phyloP scores from a whole-genome alignment of 1,284 basidiomycete genomes.

The Apiotrichum montevideense region DNA sequence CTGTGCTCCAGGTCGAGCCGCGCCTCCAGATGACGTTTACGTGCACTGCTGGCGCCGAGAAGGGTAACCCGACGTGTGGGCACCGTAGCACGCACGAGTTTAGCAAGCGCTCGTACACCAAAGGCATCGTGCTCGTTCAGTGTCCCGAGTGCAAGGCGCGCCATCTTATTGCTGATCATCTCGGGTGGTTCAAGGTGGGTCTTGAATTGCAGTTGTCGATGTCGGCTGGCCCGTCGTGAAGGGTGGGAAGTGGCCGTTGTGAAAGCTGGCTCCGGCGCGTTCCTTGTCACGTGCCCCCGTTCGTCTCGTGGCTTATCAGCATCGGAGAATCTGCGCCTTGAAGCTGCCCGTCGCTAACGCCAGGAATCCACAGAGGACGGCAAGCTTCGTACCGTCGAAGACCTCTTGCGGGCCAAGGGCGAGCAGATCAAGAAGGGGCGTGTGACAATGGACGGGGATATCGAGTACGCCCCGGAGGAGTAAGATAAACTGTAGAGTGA shows the following conservation, averaged over 20 bases:
- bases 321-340: not conserved
- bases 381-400: slow-evolving; percentile 69
- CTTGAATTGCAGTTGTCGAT: too few relatives aligned
- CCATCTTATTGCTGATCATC: slow-evolving; percentile 81
- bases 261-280: too few relatives aligned
- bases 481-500: not conserved
- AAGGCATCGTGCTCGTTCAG: slow-evolving; percentile 83
- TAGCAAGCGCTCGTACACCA: slow-evolving; percentile 72
- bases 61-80: slow-evolving; percentile 54
- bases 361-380: slow-evolving; percentile 59
- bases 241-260: too few relatives aligned
- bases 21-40: slow-evolving; percentile 66
- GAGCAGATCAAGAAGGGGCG: slow-evolving; percentile 63
- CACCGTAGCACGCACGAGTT: slow-evolving; percentile 86
- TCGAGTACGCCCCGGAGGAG: slow-evolving; percentile 36
- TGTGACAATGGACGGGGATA: slow-evolving; percentile 49
- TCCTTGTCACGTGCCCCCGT: too few relatives aligned
- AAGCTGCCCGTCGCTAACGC: not conserved
- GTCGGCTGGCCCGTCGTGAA: too few relatives aligned
- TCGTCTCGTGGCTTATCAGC: too few relatives aligned
- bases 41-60: slow-evolving; percentile 58
- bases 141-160: slow-evolving; percentile 86
- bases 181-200: slow-evolving; percentile 72
- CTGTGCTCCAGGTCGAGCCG: slow-evolving; percentile 36
- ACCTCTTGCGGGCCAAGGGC: slow-evolving; percentile 67